Percentiles rank a stretch among this genome's conserved stretches.
Evolutionary conservation across 2,329 filamentous ascomycete species (phyloP).

Genomic region (Botrytis pseudocinerea): DNA sequence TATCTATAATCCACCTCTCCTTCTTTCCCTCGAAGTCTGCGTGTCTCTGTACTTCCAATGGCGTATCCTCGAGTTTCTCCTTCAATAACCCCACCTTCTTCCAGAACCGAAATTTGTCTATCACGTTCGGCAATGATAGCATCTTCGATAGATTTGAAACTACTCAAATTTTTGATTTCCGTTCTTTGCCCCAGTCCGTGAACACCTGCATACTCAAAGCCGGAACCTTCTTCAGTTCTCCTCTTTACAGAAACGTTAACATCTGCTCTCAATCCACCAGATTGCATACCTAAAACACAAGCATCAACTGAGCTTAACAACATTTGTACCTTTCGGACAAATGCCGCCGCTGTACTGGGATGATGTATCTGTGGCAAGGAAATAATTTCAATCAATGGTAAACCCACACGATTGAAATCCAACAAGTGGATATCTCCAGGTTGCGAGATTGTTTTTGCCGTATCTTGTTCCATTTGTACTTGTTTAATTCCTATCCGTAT

Average conservation of each 20-base stretch:
- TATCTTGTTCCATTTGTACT: constrained; percentile 96
- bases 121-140: constrained; percentile 90
- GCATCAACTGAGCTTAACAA: constrained; percentile 79
- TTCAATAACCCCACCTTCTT: constrained; percentile 70
- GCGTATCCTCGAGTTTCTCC: constrained; percentile 95
- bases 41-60: constrained; percentile 78
- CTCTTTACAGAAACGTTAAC: constrained; percentile 88
- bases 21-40: constrained; percentile 83
- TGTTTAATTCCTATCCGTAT: constrained; percentile 83
- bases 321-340: constrained; percentile 84
- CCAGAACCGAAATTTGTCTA: constrained; percentile 79
- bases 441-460: constrained; percentile 86
- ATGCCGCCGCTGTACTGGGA: constrained; percentile 81
- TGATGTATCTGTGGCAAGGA: constrained; percentile 86
- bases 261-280: constrained; percentile 86
- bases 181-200: constrained; percentile 77
- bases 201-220: constrained; percentile 56
- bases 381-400: constrained; percentile 93
- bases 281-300: constrained; percentile 89
- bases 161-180: constrained; percentile 96
- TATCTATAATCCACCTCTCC: constrained; percentile 97
- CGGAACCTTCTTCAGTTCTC: constrained; percentile 42
- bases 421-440: constrained; percentile 73
- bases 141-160: constrained; percentile 92
- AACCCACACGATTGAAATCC: constrained; percentile 90